Evolutionary conservation across 73 alveolate genomes (phyloP).

Genomic region (Paraurostyla sp.): DNA sequence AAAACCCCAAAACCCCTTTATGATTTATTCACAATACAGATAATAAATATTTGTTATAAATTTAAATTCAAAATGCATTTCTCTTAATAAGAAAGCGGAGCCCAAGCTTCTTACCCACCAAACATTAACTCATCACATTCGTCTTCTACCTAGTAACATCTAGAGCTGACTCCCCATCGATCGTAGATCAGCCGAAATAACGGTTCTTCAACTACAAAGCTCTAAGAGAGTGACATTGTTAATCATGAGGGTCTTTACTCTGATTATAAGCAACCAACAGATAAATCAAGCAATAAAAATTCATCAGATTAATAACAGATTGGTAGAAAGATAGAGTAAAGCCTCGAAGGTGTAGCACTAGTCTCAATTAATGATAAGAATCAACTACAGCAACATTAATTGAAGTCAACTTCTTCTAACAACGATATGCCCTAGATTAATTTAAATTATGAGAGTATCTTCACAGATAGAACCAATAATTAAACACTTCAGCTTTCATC

Average conservation of each 20-base stretch:
- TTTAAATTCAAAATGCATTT: background rate
- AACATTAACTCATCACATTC: background rate
- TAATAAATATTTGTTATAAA: background rate
- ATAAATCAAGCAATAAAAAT: background rate
- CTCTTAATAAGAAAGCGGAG: background rate
- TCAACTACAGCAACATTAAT: background rate
- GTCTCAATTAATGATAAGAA: background rate
- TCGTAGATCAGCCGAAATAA: background rate
- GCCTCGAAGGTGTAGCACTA: background rate
- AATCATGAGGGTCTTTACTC: slow-evolving; percentile 29
- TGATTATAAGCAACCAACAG: background rate
- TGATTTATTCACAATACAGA: background rate
- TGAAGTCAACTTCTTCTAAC: background rate
- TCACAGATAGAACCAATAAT: background rate
- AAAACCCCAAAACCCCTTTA: slow-evolving; percentile 37
- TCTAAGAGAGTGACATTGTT: slow-evolving; percentile 12
- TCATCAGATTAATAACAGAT: background rate
- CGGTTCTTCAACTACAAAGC: background rate
- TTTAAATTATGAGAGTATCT: slow-evolving; percentile 19
- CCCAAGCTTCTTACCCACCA: background rate
- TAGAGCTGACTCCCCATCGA: background rate
- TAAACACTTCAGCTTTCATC: too few relatives aligned
- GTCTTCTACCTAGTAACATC: background rate
- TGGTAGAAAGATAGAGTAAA: slow-evolving; percentile 5
- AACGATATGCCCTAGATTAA: background rate